Base-by-base conservation (phyloP, 306 rosid species). In the Prunus mume region DNA sequence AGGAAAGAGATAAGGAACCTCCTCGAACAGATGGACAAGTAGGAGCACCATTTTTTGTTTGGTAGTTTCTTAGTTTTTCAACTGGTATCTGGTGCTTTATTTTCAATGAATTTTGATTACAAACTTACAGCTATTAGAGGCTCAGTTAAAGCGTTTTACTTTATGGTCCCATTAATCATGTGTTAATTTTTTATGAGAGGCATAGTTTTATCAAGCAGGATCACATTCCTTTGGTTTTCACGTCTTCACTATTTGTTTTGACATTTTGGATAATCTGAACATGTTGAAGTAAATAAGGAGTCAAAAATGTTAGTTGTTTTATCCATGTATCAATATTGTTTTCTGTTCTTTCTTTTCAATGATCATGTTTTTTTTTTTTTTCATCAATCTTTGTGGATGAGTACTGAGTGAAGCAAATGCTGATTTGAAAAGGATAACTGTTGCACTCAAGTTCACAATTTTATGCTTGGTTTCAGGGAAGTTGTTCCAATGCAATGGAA, bases 1-100 rank as follows among this genome's bases (percentile, higher is more conserved):
- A 82, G 60, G 83, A 79, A 78, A 84, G 84, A 80, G 76, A 79
- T 71, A 75, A 71, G n/a, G 75, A 86, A 60, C 24, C 82, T 81
- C 83, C 70, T 54, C 74, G 17, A 49, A 28, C 72, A 54, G 49
- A 84, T 71, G 73, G 56, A 62, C 78, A 81, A 77, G 96, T 93
- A 88, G 12, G 85, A 75, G 72, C 47, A 60, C 71, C 30, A 12
- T 49, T 73, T 61, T 67, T 38, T 46, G 5, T 50, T 54, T 50
- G 28, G 47, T 66, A 68, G 58, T 45, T 43, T 60, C n/a, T 74
- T 56, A 46, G 30, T 38, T 65, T 51, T 17, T 66, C 6, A 57
- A 45, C 50, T 22, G 20, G 17, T 41, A 8, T 41, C 24, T 5
- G 11, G 71, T 45, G 32, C 18, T 22, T 14, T 20, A 4, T 10